These are phyloP conservation scores for Neurospora sp. DNA, from an alignment of 495 filamentous ascomycete species.

Conservation along the genomic window DNA sequence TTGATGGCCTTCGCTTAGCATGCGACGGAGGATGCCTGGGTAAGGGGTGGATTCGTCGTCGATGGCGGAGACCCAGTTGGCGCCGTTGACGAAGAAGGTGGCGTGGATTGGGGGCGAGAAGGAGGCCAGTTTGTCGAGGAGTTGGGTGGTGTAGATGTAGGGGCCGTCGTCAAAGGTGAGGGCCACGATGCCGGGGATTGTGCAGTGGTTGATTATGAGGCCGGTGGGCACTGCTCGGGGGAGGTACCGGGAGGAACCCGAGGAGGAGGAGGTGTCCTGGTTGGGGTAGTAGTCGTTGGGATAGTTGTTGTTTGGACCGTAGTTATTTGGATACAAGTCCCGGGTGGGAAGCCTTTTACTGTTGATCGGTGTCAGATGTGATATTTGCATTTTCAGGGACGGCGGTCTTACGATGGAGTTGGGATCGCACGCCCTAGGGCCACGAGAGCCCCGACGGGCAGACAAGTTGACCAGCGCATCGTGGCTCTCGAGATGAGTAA, in stretches of 20 bases:
- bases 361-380: neutral
- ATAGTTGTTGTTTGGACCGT: neutral
- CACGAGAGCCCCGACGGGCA: neutral
- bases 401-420: neutral
- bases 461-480: neutral
- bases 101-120: conserved; percentile 44
- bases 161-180: conserved; percentile 39
- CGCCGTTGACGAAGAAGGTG: conserved; percentile 65
- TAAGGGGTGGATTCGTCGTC: conserved; percentile 25
- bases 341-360: neutral
- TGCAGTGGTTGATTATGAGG: conserved; percentile 48
- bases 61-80: conserved; percentile 53
- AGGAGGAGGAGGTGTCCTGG: neutral
- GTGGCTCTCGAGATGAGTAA: neutral
- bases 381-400: neutral
- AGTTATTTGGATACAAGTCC: neutral
- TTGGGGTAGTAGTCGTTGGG: neutral
- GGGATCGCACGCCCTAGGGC: neutral
- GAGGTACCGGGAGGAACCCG: neutral
- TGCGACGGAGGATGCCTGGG: conserved; percentile 18
- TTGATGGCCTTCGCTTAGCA: conserved; percentile 21
- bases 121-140: conserved; percentile 21
- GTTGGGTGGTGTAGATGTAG: conserved; percentile 21
- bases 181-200: conserved; percentile 31
- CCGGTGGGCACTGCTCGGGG: conserved; percentile 12